Evolutionary conservation across 805 yeast species (phyloP), one percentile per base, ranked within the genome.

Genomic region (Ogataea nonfermentans): DNA sequence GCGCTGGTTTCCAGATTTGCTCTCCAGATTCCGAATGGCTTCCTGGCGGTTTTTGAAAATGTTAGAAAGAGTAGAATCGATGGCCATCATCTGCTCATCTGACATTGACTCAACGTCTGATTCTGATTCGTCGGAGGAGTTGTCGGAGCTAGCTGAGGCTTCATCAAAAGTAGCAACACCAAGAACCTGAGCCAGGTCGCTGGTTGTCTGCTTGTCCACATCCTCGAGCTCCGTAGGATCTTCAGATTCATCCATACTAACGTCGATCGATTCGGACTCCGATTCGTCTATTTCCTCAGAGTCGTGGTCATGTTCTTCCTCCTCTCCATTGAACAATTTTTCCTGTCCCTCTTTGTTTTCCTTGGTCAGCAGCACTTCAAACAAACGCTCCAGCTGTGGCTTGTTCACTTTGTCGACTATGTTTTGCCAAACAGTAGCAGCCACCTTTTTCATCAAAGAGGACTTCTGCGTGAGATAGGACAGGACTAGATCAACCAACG

Each of bases 11-110:
- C 89, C 89, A 3, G 64, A 56, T 5, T 74, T 74, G 3, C 75
- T 64, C 23, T 67, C 66, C 17, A 67, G 50, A 6, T 56, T 57
- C 8, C 77, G 62, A 38, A 87, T 61, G 0, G 85, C 84, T 44
- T 76, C 79, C 49, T 80, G 78, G 52, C 97, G 76, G 53, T 88
- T 91, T 54, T 83, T 78, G 72, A 91, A 91, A 40, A 91, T 91
- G 38, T 73, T 74, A 0, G 96, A 77, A 22, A 91, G 67, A 45
- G 88, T 93, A 15, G 73, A 84, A 57, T 91, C 98, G 52, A 91
- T 75, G 14, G 90, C 95, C 81, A 89, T 79, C 98, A 91, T 91
- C 59, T 89, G 89, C 53, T 90, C 96, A 61, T 90, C 97, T 44
- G 90, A 95, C 95, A 89, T 86, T 0, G 91, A 80, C 49, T 85